phyloP scores from a whole-genome alignment of 2,329 filamentous ascomycete species.

The Paraphaeosphaeria minitans region DNA sequence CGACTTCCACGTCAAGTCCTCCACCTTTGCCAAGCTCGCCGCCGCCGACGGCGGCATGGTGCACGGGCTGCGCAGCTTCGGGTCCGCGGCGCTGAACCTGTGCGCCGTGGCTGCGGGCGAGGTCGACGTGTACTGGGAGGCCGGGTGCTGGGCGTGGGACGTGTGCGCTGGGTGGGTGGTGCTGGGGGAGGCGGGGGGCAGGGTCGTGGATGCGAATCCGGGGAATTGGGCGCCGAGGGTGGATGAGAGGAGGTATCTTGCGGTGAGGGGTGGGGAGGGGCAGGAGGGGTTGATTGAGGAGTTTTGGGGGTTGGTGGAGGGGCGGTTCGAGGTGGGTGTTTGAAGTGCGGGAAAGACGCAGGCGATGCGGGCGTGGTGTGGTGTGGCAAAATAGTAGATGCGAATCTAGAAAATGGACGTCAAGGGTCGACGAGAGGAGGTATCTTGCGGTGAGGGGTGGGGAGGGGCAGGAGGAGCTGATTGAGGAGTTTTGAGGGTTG shows the following conservation, averaged over 20 bases:
- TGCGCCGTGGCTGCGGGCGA: constrained; percentile 73
- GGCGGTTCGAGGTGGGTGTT: constrained; percentile 51
- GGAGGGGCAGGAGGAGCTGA: constrained; percentile 51
- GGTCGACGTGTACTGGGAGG: constrained; percentile 80
- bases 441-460: constrained; percentile 58
- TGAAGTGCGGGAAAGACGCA: constrained; percentile 11
- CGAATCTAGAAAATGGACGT: constrained; percentile 71
- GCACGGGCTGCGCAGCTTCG: constrained; percentile 72
- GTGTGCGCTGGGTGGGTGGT: constrained; percentile 83
- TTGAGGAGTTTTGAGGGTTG: constrained; percentile 57
- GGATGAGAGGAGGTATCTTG: constrained; percentile 63
- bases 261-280: constrained; percentile 52
- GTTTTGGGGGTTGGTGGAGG: constrained; percentile 55
- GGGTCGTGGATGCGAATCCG: constrained; percentile 74
- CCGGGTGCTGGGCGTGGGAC: constrained; percentile 85
- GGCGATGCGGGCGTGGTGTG: not conserved
- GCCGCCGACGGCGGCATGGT: constrained; percentile 73
- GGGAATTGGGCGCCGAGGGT: constrained; percentile 68
- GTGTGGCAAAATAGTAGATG: not conserved
- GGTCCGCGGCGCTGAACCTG: constrained; percentile 76
- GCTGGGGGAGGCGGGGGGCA: constrained; percentile 73
- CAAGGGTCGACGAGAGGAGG: constrained; percentile 60
- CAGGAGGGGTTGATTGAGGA: constrained; percentile 55
- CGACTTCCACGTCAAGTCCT: constrained; percentile 72
- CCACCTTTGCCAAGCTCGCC: constrained; percentile 64